These are phyloP conservation scores for Aspergillus piperis DNA, from an alignment of 2,329 filamentous ascomycete genomes.

Conservation along the genomic window DNA sequence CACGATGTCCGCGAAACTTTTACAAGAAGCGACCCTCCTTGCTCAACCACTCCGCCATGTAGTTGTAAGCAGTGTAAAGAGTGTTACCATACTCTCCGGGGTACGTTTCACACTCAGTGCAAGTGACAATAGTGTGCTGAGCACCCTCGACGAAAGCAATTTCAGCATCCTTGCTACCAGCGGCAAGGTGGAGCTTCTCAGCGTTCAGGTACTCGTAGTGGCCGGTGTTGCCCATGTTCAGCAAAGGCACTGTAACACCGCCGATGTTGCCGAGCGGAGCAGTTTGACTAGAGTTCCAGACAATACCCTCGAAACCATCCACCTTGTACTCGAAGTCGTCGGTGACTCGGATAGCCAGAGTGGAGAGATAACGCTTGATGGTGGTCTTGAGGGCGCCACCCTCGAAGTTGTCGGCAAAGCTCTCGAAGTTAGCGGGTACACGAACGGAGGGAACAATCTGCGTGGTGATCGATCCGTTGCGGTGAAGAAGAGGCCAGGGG, in stretches of 20 bases:
- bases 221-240: constrained; percentile 1
- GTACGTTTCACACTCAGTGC: not conserved
- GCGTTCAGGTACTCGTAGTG: constrained; percentile 8
- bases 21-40: not conserved
- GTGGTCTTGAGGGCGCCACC: not conserved
- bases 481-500: constrained; percentile 1
- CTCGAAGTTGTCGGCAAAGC: not conserved
- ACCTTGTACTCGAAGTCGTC: not conserved
- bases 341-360: not conserved
- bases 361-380: not conserved
- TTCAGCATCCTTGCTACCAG: not conserved
- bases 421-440: not conserved
- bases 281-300: constrained; percentile 1
- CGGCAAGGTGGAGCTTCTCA: constrained; percentile 1
- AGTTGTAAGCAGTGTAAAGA: not conserved
- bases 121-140: constrained; percentile 3
- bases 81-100: not conserved
- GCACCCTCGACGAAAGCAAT: constrained; percentile 1
- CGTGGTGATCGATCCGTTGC: not conserved
- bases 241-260: not conserved
- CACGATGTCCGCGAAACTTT: not conserved
- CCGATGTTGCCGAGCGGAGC: not conserved
- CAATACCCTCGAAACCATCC: not conserved
- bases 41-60: constrained; percentile 1
- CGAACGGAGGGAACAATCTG: not conserved